Percentiles rank a stretch among this genome's conserved stretches.
phyloP scores from a whole-genome alignment of 192 early-diverging fungal genomes.

The Obelidium mucronatum region DNA sequence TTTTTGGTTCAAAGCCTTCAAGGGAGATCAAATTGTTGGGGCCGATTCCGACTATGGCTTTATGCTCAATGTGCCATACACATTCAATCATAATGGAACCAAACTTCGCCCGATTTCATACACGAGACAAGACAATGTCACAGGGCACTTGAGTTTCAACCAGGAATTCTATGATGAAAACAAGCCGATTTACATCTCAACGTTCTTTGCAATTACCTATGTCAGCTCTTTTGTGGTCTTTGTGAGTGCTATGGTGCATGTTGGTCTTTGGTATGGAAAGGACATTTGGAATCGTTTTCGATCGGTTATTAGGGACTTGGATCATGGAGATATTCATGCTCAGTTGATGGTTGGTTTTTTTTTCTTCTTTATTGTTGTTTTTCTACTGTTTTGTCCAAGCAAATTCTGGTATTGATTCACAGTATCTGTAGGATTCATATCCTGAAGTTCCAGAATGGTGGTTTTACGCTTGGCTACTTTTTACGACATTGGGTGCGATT shows the following conservation, averaged over 20 bases:
- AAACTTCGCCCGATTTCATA: neutral
- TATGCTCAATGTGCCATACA: constrained; percentile 1
- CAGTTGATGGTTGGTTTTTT: constrained; percentile 18
- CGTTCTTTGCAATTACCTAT: constrained; percentile 33
- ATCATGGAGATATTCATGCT: constrained; percentile 33
- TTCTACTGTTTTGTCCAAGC: too few relatives aligned
- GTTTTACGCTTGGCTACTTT: constrained; percentile 9
- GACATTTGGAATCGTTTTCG: constrained; percentile 27
- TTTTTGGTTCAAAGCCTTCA: constrained; percentile 41
- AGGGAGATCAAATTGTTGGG: constrained; percentile 5
- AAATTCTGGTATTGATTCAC: neutral
- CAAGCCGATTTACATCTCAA: constrained; percentile 29
- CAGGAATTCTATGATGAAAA: constrained; percentile 10
- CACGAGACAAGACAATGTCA: constrained; percentile 7
- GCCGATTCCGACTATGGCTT: neutral
- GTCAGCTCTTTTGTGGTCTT: constrained; percentile 52
- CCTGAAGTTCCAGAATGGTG: constrained; percentile 38
- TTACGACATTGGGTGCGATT: neutral
- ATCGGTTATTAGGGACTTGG: constrained; percentile 26
- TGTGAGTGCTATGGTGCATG: constrained; percentile 63
- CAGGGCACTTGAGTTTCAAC: neutral
- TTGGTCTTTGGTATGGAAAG: constrained; percentile 63
- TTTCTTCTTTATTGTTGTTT: constrained; percentile 12
- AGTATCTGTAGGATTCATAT: constrained; percentile 29
- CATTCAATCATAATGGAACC: constrained; percentile 28